Percentiles rank a stretch among this genome's conserved stretches.
Conservation (phyloP, 73 alveolate species). For the Effrenium voratum region DNA sequence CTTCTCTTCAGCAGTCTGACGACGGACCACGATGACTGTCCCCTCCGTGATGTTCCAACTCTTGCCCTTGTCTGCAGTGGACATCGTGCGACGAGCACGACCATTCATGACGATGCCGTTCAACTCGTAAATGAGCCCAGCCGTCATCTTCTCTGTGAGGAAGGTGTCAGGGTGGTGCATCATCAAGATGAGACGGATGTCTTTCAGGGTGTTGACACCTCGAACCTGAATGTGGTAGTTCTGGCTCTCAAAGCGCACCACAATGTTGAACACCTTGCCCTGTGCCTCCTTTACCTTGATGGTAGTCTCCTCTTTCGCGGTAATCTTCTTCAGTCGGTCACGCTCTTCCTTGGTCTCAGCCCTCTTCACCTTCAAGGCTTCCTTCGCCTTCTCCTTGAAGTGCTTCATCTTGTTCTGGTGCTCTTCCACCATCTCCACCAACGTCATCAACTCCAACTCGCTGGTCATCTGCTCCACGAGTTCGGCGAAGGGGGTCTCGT, state of each 20-base stretch:
- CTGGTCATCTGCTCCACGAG: background rate
- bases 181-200: background rate
- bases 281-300: background rate
- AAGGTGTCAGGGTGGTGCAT: background rate
- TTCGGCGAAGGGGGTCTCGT: background rate
- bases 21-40: background rate
- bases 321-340: conserved; percentile 15
- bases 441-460: conserved; percentile 28
- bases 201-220: background rate
- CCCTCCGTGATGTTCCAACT: background rate
- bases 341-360: background rate
- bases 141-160: background rate
- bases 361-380: background rate
- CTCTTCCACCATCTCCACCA: background rate
- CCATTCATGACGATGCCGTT: background rate
- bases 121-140: background rate
- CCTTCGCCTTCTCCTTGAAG: background rate
- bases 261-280: background rate
- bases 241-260: background rate
- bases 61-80: background rate
- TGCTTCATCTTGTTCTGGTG: background rate
- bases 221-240: background rate
- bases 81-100: background rate
- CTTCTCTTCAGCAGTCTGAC: background rate
- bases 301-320: background rate